A percentile compares a stretch with the other conserved stretches of the same genome.
Evolutionary conservation across 805 yeast species (phyloP).

Genomic region (Candida ortonii): DNA sequence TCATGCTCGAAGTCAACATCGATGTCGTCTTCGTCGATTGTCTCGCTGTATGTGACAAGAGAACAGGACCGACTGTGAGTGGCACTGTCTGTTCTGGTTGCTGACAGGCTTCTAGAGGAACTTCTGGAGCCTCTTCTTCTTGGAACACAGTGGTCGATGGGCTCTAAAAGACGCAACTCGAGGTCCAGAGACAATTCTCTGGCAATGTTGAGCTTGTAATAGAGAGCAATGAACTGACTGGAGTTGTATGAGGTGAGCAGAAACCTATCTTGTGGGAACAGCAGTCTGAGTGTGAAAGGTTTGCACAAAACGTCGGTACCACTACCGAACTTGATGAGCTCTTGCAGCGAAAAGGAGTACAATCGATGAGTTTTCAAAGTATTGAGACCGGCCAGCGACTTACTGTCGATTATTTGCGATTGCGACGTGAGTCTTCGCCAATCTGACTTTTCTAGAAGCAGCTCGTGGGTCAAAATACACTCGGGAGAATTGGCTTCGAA

Average conservation of each 20-base stretch:
- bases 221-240: constrained; percentile 26
- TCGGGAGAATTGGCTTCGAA: constrained; percentile 7
- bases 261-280: constrained; percentile 29
- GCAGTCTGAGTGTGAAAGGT: constrained; percentile 32
- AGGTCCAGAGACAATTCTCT: constrained; percentile 34
- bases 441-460: constrained; percentile 14
- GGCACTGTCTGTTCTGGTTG: constrained; percentile 10
- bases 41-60: constrained; percentile 1
- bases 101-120: not conserved
- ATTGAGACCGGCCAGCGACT: constrained; percentile 5
- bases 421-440: constrained; percentile 9
- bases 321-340: constrained; percentile 30
- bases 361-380: constrained; percentile 8
- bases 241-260: constrained; percentile 29
- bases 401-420: constrained; percentile 7
- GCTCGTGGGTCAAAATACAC: constrained; percentile 12
- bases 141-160: constrained; percentile 32
- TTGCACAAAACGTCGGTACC: constrained; percentile 29
- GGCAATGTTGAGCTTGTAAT: constrained; percentile 32
- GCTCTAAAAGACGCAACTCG: constrained; percentile 24
- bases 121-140: constrained; percentile 20
- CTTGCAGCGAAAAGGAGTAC: constrained; percentile 30
- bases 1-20: constrained; percentile 4
- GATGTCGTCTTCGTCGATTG: constrained; percentile 4
- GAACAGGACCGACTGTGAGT: constrained; percentile 6